Conservation (phyloP, 257 asterid genomes). For the Avicennia marina region DNA sequence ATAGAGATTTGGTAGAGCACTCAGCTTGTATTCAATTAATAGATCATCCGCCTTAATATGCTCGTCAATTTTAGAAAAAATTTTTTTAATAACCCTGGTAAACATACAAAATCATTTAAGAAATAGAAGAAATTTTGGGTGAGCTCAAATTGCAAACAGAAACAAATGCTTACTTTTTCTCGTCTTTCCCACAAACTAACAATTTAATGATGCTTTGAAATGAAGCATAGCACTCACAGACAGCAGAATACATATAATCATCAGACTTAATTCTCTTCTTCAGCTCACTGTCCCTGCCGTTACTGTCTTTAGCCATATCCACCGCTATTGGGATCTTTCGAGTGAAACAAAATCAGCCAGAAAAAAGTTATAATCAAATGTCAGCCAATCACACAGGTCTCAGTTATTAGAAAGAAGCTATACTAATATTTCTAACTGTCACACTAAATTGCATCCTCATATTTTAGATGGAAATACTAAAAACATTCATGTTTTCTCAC, state of each 20-base stretch:
- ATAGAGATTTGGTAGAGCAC: slow-evolving; percentile 75
- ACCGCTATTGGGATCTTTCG: slow-evolving; percentile 86
- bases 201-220: slow-evolving; percentile 59
- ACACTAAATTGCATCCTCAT: too few species aligned
- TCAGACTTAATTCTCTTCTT: slow-evolving; percentile 71
- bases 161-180: slow-evolving; percentile 55
- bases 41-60: slow-evolving; percentile 57
- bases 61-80: slow-evolving; percentile 76
- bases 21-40: slow-evolving; percentile 57
- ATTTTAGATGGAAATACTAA: not conserved
- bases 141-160: not conserved
- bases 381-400: not conserved
- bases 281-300: slow-evolving; percentile 81
- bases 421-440: too few species aligned
- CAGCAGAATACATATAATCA: slow-evolving; percentile 82
- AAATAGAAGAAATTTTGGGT: not conserved
- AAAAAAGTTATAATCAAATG: slow-evolving; percentile 7
- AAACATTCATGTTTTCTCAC: not conserved
- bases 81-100: slow-evolving; percentile 73
- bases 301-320: slow-evolving; percentile 95
- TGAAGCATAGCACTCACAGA: slow-evolving; percentile 86
- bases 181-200: slow-evolving; percentile 65
- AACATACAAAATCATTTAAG: slow-evolving; percentile 15
- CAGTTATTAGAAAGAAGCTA: not conserved
- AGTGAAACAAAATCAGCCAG: slow-evolving; percentile 9